Evolutionary conservation across 495 filamentous ascomycete species (phyloP).

Genomic region (Talaromyces adpressus): DNA sequence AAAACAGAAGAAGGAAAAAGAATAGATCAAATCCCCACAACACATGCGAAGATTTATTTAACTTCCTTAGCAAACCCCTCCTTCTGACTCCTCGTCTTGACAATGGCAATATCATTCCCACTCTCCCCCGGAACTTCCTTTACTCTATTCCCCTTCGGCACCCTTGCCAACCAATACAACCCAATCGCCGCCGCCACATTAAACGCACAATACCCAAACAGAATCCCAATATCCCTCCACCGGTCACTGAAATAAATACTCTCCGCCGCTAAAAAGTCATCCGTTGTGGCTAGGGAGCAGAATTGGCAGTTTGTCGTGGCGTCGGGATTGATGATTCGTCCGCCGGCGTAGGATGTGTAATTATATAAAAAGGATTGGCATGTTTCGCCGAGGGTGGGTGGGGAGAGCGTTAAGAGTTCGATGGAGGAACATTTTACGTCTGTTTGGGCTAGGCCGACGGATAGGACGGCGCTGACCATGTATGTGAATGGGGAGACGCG

Average conservation of each 20-base stretch:
- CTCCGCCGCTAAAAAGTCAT: slow-evolving; percentile 50
- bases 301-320: slow-evolving; percentile 51
- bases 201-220: slow-evolving; percentile 62
- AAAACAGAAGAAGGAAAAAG: neutral
- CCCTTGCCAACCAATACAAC: slow-evolving; percentile 73
- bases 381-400: slow-evolving; percentile 34
- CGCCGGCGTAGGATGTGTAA: slow-evolving; percentile 44
- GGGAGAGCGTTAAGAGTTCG: slow-evolving; percentile 50
- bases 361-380: slow-evolving; percentile 50
- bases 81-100: neutral
- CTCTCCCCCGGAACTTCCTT: slow-evolving; percentile 15
- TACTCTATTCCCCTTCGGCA: slow-evolving; percentile 54
- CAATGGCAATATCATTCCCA: neutral
- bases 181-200: slow-evolving; percentile 62
- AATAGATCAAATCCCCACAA: neutral
- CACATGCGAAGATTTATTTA: neutral
- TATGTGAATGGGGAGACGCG: slow-evolving; percentile 70
- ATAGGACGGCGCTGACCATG: slow-evolving; percentile 56
- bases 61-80: neutral
- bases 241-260: slow-evolving; percentile 48
- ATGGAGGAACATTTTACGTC: slow-evolving; percentile 47
- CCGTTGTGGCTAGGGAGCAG: slow-evolving; percentile 55
- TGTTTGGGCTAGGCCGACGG: slow-evolving; percentile 53
- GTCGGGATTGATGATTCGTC: slow-evolving; percentile 45
- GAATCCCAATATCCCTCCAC: slow-evolving; percentile 67